A percentile compares a stretch with the other conserved stretches of the same genome.
phyloP scores from a whole-genome alignment of 306 rosid species.

The Acacia acuminata region DNA sequence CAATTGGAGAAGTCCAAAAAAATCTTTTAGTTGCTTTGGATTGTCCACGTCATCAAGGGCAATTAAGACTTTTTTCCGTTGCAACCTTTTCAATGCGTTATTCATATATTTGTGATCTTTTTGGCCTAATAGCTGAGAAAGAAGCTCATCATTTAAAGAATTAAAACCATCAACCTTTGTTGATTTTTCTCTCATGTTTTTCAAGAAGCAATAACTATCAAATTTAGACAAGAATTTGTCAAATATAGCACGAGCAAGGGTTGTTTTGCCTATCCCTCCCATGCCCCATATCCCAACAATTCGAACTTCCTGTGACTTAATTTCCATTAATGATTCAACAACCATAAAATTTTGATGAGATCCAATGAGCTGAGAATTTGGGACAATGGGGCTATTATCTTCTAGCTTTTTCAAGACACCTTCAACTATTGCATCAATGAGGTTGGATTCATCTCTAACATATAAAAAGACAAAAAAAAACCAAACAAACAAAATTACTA shows the following conservation, averaged over 20 bases:
- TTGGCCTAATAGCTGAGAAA: not conserved
- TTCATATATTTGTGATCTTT: too few relatives aligned
- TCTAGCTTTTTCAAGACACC: not conserved
- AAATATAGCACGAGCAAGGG: not conserved
- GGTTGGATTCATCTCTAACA: not conserved
- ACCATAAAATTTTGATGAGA: not conserved
- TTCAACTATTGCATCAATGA: not conserved
- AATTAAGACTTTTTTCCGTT: slow-evolving; percentile 7
- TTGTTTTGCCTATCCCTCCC: slow-evolving; percentile 2
- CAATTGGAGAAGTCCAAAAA: not conserved
- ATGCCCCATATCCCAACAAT: not conserved
- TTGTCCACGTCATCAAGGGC: slow-evolving; percentile 27
- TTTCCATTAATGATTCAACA: not conserved
- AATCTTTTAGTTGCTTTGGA: not conserved
- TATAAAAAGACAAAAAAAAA: not conserved
- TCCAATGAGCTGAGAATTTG: not conserved
- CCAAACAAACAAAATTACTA: not conserved
- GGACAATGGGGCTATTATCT: not conserved
- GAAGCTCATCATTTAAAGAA: not conserved
- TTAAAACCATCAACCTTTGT: too few relatives aligned
- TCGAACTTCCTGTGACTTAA: not conserved
- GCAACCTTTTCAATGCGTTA: not conserved
- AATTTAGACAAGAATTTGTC: not conserved
- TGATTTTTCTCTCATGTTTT: not conserved
- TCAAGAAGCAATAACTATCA: not conserved